Evolutionary conservation across 148 eudicot species (phyloP).

Genomic region (Rhododendron ferrugineum): DNA sequence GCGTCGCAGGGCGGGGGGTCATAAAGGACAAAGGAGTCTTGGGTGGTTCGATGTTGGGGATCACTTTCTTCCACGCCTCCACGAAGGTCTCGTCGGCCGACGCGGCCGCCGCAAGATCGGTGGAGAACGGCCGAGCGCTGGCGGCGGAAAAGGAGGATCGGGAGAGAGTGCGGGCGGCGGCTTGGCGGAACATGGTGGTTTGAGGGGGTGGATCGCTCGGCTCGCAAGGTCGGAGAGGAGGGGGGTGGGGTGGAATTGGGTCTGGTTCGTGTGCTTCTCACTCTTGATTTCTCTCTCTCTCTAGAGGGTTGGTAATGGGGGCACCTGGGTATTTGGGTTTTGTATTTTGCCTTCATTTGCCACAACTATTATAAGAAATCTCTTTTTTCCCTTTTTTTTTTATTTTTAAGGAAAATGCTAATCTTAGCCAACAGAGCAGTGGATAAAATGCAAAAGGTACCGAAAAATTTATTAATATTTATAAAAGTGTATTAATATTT

Average conservation of each 20-base stretch:
- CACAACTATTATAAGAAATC: no score
- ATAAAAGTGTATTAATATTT: no score
- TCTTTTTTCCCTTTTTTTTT: no score
- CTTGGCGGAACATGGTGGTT: constrained; percentile 37
- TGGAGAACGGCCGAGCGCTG: constrained; percentile 36
- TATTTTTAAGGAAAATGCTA: no score
- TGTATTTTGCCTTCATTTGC: no score
- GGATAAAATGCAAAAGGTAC: no score
- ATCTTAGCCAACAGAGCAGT: no score
- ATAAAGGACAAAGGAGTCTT: constrained; percentile 40
- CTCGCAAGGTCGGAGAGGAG: constrained; percentile 19
- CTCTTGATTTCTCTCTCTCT: no score
- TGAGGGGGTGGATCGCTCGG: constrained; percentile 28
- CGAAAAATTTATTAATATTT: no score
- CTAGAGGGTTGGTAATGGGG: no score
- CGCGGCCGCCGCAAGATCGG: constrained; percentile 20
- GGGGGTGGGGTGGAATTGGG: constrained; percentile 14
- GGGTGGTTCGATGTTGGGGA: constrained; percentile 55
- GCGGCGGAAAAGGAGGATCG: constrained; percentile 17
- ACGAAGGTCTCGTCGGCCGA: constrained; percentile 26
- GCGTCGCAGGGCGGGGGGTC: constrained; percentile 34
- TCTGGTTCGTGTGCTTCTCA: not conserved
- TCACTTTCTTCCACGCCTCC: constrained; percentile 50
- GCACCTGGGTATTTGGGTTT: no score
- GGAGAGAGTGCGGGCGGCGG: constrained; percentile 20